Evolutionary conservation across 208 protist genomes (phyloP), one percentile per base, ranked within the genome.

Genomic region (Vickermania ingenoplastis): DNA sequence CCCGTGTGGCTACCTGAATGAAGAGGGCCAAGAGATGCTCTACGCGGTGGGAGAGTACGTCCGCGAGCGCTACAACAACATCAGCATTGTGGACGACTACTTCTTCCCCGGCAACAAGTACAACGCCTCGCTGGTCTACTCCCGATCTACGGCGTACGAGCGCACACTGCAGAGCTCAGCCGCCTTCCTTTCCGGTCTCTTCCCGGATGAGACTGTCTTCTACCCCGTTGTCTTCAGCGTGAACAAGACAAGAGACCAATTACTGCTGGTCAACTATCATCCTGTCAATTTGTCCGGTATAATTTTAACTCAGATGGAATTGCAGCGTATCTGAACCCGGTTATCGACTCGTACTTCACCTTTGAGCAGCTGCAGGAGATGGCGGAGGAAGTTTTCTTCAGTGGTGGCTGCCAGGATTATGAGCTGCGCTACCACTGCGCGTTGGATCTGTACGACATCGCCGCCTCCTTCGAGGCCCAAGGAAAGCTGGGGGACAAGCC

Each of bases 111-210:
- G n/a, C 13, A 49, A 4, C 3, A 27, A 31, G 25, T 73, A 73
- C 55, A 31, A 67, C 28, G 26, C 61, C 2, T 30, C 29, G 30
- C 50, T 63, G 13, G 45, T 54, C 2, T 57, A 67, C 45, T 64
- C 61, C 7, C 60, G 61, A 24, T 73, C 67, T 14, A 63, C 61
- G 17, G 61, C 61, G 29, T 54, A 68, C 2, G 24, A 26, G 2
- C 59, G 67, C 5, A 68, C 67, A 2, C 21, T 73, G 45, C 67
- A 73, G 41, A 73, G 67, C 52, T 36, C 61, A 14, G 57, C 54
- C 1, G 61, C 36, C 31, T 54, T 73, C 45, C 62, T 73, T 11
- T n/a, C 29, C 13, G 67, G 67, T 1, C 36, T 67, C 11, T 73
- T 73, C 31, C 61, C 67, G 13, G 25, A 73, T 31, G 25, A 27